phyloP scores from a whole-genome alignment of 2,329 filamentous ascomycete species.

The Cylindrodendrum hubeiense region DNA sequence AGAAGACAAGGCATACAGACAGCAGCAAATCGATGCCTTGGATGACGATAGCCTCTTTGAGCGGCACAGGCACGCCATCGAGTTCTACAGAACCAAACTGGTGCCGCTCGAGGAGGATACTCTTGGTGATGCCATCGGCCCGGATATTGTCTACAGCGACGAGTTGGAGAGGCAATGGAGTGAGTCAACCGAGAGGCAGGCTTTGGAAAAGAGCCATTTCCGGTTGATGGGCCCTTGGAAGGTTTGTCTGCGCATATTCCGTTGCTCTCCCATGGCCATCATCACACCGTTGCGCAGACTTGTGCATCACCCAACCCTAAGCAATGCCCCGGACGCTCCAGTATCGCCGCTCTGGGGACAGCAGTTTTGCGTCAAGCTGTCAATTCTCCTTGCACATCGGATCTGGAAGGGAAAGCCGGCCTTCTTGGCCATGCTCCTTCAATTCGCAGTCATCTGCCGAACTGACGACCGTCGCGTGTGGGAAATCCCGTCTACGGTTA shows the following conservation, averaged over 20 bases:
- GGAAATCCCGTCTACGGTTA: neutral
- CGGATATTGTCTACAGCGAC: too few relatives aligned
- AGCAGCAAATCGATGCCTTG: too few relatives aligned
- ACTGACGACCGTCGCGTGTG: neutral
- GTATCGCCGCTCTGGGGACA: neutral
- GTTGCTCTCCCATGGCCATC: neutral
- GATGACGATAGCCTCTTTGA: too few relatives aligned
- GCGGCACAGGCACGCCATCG: too few relatives aligned
- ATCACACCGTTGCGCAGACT: neutral
- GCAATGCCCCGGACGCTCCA: too few relatives aligned
- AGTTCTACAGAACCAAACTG: too few relatives aligned
- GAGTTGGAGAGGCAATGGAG: too few relatives aligned
- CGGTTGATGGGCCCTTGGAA: neutral
- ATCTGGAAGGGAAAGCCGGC: neutral
- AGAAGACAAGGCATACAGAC: too few relatives aligned
- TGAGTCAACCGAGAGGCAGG: too few relatives aligned
- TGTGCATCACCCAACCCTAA: neutral
- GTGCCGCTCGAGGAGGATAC: too few relatives aligned
- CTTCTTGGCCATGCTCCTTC: neutral
- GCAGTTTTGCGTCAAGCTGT: neutral
- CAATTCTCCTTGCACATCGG: neutral
- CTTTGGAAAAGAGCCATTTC: too few relatives aligned
- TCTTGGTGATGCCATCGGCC: too few relatives aligned
- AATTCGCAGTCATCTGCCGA: conserved; percentile 3
- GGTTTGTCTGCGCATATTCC: neutral